Conservation (phyloP, 768 basidiomycete species). For the Lactarius sanguifluus region DNA sequence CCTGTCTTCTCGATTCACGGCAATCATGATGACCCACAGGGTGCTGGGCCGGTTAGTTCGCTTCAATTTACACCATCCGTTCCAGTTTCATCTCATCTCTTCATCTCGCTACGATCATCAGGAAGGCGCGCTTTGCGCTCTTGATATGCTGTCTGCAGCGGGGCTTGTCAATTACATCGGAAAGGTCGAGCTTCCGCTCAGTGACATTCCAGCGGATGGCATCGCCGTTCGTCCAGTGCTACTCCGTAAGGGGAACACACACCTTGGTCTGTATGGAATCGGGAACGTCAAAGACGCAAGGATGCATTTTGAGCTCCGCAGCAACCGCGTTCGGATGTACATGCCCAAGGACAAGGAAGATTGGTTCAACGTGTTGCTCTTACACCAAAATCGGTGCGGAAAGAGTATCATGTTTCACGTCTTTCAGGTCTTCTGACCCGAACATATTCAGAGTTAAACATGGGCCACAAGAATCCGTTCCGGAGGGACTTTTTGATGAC, state of each 20-base stretch:
- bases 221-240: conserved; percentile 90
- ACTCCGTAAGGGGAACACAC: conserved; percentile 80
- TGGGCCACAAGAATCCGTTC: conserved; percentile 91
- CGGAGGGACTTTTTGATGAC: conserved; percentile 97
- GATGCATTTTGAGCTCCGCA: conserved; percentile 94
- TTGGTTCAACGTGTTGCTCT: conserved; percentile 92
- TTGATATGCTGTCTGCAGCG: conserved; percentile 91
- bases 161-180: conserved; percentile 98
- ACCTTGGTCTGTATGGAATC: conserved; percentile 91
- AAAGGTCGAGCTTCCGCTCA: conserved; percentile 83
- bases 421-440: neutral
- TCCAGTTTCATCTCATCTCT: neutral
- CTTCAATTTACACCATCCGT: neutral
- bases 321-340: conserved; percentile 94
- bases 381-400: conserved; percentile 93
- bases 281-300: conserved; percentile 96
- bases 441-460: conserved; percentile 72
- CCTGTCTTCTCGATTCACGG: conserved; percentile 99
- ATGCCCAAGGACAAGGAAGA: conserved; percentile 88
- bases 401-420: neutral
- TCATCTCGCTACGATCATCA: conserved; percentile 35
- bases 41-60: conserved; percentile 76
- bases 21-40: conserved; percentile 99
- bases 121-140: conserved; percentile 94
- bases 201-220: conserved; percentile 70